These are phyloP conservation scores for Suillus spraguei DNA, from an alignment of 768 basidiomycete genomes.

Conservation along the genomic window DNA sequence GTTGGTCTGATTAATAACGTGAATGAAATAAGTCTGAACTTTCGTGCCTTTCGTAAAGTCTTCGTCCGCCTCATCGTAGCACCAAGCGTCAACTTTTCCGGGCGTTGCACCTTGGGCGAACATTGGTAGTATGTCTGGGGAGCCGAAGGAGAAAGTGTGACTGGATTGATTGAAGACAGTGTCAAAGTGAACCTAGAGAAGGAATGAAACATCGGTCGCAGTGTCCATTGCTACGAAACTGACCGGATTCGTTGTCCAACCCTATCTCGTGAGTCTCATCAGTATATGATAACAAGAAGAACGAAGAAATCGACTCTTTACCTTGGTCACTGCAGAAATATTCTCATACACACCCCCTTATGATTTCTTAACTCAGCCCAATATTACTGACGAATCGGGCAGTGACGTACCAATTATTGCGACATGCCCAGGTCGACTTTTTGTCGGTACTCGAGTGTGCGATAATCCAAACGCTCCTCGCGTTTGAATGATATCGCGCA, in stretches of 20 bases:
- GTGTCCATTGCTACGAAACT: not conserved
- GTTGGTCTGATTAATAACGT: not conserved
- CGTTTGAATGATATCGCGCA: slow-evolving; percentile 64
- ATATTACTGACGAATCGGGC: not conserved
- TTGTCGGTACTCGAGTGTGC: slow-evolving; percentile 86
- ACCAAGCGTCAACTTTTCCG: slow-evolving; percentile 74
- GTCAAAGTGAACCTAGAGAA: slow-evolving; percentile 69
- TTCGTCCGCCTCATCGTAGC: slow-evolving; percentile 75
- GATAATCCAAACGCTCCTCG: slow-evolving; percentile 83
- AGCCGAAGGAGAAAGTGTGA: slow-evolving; percentile 81
- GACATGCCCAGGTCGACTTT: slow-evolving; percentile 87
- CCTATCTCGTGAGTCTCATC: slow-evolving; percentile 40
- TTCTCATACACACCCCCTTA: slow-evolving; percentile 89
- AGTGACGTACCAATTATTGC: slow-evolving; percentile 70
- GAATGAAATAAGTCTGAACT: slow-evolving; percentile 1
- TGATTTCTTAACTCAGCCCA: slow-evolving; percentile 10
- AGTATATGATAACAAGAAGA: not conserved
- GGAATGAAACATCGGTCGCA: slow-evolving; percentile 8
- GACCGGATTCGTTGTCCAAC: slow-evolving; percentile 87
- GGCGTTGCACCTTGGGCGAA: slow-evolving; percentile 74
- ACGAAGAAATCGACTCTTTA: slow-evolving; percentile 25
- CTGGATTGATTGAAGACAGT: slow-evolving; percentile 85
- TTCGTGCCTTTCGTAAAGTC: slow-evolving; percentile 81
- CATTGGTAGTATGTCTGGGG: slow-evolving; percentile 89
- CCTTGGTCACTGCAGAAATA: slow-evolving; percentile 86